Evolutionary conservation across 495 filamentous ascomycete species (phyloP).

Genomic region (Peziza echinospora): DNA sequence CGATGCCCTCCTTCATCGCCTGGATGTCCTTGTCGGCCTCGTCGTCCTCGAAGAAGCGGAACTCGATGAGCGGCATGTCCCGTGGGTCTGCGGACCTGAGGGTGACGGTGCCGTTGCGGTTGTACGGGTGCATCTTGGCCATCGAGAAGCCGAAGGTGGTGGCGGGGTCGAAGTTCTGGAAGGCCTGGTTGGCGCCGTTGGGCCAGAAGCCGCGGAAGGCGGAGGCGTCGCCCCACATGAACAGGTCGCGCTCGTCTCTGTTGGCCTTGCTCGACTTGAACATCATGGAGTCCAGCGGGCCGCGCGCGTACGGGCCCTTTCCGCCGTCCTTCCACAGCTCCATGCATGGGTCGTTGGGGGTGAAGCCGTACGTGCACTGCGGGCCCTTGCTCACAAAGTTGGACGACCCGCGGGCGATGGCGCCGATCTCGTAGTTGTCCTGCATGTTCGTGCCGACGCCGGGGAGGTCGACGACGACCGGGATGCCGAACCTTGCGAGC

Average conservation of each 20-base stretch:
- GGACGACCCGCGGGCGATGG: conserved; percentile 25
- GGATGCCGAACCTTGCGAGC: conserved; percentile 28
- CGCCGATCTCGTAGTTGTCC: conserved; percentile 36
- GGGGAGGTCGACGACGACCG: conserved; percentile 31
- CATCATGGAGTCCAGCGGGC: not conserved
- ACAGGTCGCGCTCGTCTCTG: conserved; percentile 1
- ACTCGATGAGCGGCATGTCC: conserved; percentile 24
- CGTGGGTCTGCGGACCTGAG: conserved; percentile 23
- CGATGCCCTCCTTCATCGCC: conserved; percentile 28
- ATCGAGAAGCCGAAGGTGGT: conserved; percentile 21
- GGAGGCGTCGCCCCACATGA: conserved; percentile 5
- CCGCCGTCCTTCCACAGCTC: not conserved
- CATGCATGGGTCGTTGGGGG: not conserved
- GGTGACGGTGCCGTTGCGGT: conserved; percentile 23
- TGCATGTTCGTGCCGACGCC: conserved; percentile 47
- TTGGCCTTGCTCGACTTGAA: conserved; percentile 4
- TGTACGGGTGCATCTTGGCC: conserved; percentile 21
- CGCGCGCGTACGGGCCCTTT: not conserved
- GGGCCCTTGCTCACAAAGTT: conserved; percentile 19
- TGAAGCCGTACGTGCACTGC: not conserved
- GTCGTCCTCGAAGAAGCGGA: conserved; percentile 21
- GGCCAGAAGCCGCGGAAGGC: conserved; percentile 13
- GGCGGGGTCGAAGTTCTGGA: too few relatives aligned
- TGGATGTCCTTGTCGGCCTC: conserved; percentile 23
- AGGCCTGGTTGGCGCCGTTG: not conserved